Evolutionary conservation across 2,329 filamentous ascomycete species (phyloP).

Genomic region (Diaporthe ampelina): DNA sequence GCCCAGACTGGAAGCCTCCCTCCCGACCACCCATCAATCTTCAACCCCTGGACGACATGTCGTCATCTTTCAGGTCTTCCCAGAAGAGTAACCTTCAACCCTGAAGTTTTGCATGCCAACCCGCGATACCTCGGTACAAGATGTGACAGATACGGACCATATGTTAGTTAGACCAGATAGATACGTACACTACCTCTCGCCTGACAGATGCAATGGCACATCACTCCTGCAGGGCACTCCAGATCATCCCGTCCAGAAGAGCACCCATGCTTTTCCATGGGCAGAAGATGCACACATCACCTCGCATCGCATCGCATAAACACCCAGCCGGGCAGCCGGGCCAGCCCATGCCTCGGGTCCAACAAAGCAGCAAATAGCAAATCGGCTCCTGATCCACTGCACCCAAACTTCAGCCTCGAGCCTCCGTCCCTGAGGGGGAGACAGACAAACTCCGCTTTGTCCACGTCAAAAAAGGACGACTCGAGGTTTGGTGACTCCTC

Average conservation of each 20-base stretch:
- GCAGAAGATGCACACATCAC: background rate
- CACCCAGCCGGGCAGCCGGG: background rate
- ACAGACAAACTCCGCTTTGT: constrained; percentile 12
- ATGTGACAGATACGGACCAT: background rate
- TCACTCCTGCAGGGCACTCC: constrained; percentile 15
- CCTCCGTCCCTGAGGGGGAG: background rate
- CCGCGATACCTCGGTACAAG: background rate
- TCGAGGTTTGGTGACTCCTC: constrained; percentile 7
- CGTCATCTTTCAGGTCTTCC: constrained; percentile 11
- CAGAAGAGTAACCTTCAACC: background rate
- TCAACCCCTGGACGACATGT: constrained; percentile 8
- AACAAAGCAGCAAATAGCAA: constrained; percentile 31
- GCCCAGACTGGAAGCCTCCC: background rate
- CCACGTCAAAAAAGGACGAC: background rate
- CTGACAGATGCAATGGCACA: constrained; percentile 31
- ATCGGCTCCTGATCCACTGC: constrained; percentile 11
- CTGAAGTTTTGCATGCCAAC: background rate
- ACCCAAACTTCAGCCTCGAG: constrained; percentile 9
- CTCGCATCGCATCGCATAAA: background rate
- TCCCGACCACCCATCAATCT: background rate
- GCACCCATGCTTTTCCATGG: background rate
- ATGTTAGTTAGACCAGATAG: background rate
- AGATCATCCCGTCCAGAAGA: constrained; percentile 1
- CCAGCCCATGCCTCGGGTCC: background rate
- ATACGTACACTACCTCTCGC: background rate